These are phyloP conservation scores for Glycine latifolia DNA, from an alignment of 306 rosid genomes.

Conservation along the genomic window DNA sequence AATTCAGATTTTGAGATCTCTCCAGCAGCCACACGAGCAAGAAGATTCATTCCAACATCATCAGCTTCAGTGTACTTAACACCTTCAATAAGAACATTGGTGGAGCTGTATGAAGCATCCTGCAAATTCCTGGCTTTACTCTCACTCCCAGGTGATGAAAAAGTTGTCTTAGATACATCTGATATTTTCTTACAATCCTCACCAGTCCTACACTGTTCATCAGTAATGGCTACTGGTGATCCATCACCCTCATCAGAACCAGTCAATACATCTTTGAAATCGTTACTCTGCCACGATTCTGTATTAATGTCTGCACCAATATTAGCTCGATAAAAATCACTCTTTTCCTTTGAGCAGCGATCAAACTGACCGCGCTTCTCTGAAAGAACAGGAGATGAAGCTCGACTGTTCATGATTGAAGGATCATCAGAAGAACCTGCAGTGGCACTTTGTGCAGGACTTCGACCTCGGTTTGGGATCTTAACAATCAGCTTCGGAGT, in stretches of 20 bases:
- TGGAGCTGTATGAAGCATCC: constrained; percentile 77
- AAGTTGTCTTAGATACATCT: constrained; percentile 58
- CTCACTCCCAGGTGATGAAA: constrained; percentile 57
- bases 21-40: constrained; percentile 90
- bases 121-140: constrained; percentile 57
- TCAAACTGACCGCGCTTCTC: constrained; percentile 70
- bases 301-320: constrained; percentile 55
- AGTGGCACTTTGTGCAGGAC: constrained; percentile 66
- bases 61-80: constrained; percentile 80
- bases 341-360: constrained; percentile 55
- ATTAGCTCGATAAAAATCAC: constrained; percentile 53
- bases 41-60: constrained; percentile 86
- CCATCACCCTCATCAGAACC: constrained; percentile 68
- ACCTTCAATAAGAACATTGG: constrained; percentile 80
- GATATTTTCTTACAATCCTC: constrained; percentile 53
- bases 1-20: constrained; percentile 69
- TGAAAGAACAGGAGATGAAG: constrained; percentile 60
- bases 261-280: constrained; percentile 60
- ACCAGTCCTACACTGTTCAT: constrained; percentile 55
- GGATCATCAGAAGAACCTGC: constrained; percentile 66
- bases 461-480: constrained; percentile 69
- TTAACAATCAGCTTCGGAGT: constrained; percentile 71
- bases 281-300: constrained; percentile 60
- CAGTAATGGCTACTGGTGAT: constrained; percentile 51
- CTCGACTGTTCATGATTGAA: constrained; percentile 57